Base-by-base conservation (phyloP, 768 basidiomycete genomes). In the Suillus placidus region DNA sequence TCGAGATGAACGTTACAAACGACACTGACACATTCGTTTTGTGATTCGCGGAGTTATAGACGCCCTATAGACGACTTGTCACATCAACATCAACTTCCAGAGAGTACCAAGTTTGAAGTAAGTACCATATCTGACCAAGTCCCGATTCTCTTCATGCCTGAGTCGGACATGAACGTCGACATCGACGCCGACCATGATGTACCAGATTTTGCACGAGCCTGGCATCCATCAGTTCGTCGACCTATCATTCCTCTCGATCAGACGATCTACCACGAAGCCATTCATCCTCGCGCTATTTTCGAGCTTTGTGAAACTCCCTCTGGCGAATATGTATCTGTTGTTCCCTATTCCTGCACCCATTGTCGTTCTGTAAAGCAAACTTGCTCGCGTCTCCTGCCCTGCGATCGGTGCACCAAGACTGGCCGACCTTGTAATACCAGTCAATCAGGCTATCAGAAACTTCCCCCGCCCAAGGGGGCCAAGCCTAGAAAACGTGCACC, bases 381-480 rank as follows among this genome's bases (percentile, higher is more conserved):
- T 10, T 77, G 75, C 38, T 76, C 75, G 4, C 76, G 75, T 54
- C n/a, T 40, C 3, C 51, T n/a, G 42, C 75, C 76, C 4, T 76
- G 75, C 54, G 43, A 12, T 32, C 76, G 74, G 35, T 77, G 75
- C 60, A 47, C n/a, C 34, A 68, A 47, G 32, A 32, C 43, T 14
- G 66, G 34, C 6, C 2, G 1, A 7, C 7, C 1, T 12, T 77
- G 76, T 45, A 0, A 0, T n/a, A 35, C 18, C 4, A 0, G 16
- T 3, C 45, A 42, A 35, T 38, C 13, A 42, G 69, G 69, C 35
- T 76, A 73, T 32, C 68, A 75, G 40, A 67, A 20, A 38, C 69
- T 76, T 26, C 76, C 75, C 45, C n/a, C 62, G 45, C 75, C 75
- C 26, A 76, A 72, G 52, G 0, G 26, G 3, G 20, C 2, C 14